Evolutionary conservation across 108 stramenopile genomes (phyloP), one percentile per base, ranked within the genome.

Genomic region (Cyclotella atomus): DNA sequence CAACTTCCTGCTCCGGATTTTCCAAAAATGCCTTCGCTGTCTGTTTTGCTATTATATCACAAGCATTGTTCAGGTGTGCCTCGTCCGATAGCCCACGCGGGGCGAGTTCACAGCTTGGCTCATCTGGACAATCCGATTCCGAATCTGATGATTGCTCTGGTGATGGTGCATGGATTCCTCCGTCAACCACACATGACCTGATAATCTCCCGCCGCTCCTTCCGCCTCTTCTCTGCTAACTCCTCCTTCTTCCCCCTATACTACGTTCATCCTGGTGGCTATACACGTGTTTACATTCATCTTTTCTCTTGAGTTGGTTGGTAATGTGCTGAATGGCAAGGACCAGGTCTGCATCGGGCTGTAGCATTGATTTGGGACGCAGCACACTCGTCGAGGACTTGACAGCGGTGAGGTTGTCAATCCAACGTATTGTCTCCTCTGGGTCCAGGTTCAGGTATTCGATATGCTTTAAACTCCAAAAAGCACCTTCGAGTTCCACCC

Each of bases 251-350:
- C 38, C 38, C 38, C 38, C 12, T 41, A 9, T 41, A 6, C 38
- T 41, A 1, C 25, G 44, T n/a, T n/a, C n/a, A 49, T 67, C 46
- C 12, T 68, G 66, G 52, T 68, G 66, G 1, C 66, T 47, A 12
- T 49, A 49, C 0, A 68, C 32, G 15, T 68, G 66, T 34, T 54
- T 29, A 21, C 32, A 49, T 0, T 23, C 7, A 5, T 21, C 21
- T 29, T 17, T 4, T 9, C 3, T 52, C 7, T 20, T 24, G 0
- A 49, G 0, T 34, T 19, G 2, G 14, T 68, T 28, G 0, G 5
- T 15, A 0, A 70, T 33, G n/a, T 70, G 30, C 4, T 70, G 68
- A 0, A 70, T 70, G 1, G 68, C 55, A 5, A 70, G 19, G 36
- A 55, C 3, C 4, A 57, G 0, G 32, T 53, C 68, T 3, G 20